Evolutionary conservation across 805 yeast genomes (phyloP), one percentile per base, ranked within the genome.

Genomic region (Wickerhamomyces kurtzmanii): DNA sequence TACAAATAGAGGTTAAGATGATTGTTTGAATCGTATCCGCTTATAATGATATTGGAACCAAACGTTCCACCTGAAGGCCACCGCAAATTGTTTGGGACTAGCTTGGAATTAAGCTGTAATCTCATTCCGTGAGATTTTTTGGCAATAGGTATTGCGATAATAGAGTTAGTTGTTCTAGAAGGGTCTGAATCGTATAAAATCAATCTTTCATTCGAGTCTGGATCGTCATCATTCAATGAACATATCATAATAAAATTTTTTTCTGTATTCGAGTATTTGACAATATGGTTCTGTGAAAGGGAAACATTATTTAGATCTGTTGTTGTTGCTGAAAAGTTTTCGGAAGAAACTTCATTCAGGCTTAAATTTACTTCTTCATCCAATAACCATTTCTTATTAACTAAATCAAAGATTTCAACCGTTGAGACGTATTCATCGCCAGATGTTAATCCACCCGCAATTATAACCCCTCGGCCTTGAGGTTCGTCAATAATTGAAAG

Each of bases 41-140:
- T 60, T 3, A 76, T 56, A 5, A 80, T 65, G 12, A 79, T 45
- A 37, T 75, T 77, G 33, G 75, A 73, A 5, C 86, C 87, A 44
- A 78, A 79, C 9, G 63, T 45, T 1, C 74, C 83, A 14, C 79
- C 73, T 0, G 71, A 62, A 2, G 86, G 82, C 37, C 58, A 67
- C 14, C 56, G 49, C 28, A 78, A 51, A 20, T 64, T 60, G 31
- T 47, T 57, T 1, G 79, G 79, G 6, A 65, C 53, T 8, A 55
- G 58, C 15, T 29, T 37, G 17, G 31, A 33, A 24, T 31, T 42
- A 5, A 46, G 33, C 5, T 42, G 41, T 33, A 53, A 38, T 35
- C 55, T 35, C 15, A 43, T 29, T 15, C 61, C 64, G 10, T 46
- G 36, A 1, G 59, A 47, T 12, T 44, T 34, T 4, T 57, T 48